Evolutionary conservation across 306 rosid genomes (phyloP), one percentile per base, ranked within the genome.

Genomic region (Abrus precatorius): DNA sequence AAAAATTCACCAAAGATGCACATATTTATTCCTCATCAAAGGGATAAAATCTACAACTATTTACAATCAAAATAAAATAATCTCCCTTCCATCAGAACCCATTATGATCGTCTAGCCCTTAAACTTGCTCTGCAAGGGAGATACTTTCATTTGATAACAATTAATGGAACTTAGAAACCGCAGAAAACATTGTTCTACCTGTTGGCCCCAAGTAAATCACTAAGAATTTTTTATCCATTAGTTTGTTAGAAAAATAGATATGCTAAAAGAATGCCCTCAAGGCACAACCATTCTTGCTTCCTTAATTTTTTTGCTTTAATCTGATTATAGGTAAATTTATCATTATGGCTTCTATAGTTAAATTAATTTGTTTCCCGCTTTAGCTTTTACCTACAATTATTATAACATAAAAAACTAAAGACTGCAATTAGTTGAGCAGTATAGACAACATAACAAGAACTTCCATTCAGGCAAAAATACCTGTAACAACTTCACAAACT

Each of bases 401-500:
- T 27, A 27, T 10, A 69, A 62, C 8, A 38, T 48, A 71, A 57
- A 54, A 80, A 34, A 85, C 47, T 56, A 44, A 74, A 84, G n/a
- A 30, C 28, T 68, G 11, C 32, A 79, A 66, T 43, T 34, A 38
- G 9, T 34, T 28, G 36, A 30, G 7, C 69, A 60, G 13, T 56
- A 29, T 8, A 50, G 36, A 69, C 44, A 82, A 47, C 64, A 47
- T 54, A 44, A 74, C 27, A 69, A 43, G 69, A 81, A 62, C 73
- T 79, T 82, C 30, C 38, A 47, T 74, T 28, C 59, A 48, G 55
- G 45, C 28, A 57, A 34, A 79, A 72, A 65, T 84, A 95, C 99
- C 98, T 93, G 98, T 69, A 95, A 86, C 88, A 95, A 86, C 93
- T 95, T 95, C 85, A 95, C 98, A 86, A 95, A 95, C 88, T 95